Evolutionary conservation across 1,284 basidiomycete genomes (phyloP).

Genomic region (Abortiporus biennis): DNA sequence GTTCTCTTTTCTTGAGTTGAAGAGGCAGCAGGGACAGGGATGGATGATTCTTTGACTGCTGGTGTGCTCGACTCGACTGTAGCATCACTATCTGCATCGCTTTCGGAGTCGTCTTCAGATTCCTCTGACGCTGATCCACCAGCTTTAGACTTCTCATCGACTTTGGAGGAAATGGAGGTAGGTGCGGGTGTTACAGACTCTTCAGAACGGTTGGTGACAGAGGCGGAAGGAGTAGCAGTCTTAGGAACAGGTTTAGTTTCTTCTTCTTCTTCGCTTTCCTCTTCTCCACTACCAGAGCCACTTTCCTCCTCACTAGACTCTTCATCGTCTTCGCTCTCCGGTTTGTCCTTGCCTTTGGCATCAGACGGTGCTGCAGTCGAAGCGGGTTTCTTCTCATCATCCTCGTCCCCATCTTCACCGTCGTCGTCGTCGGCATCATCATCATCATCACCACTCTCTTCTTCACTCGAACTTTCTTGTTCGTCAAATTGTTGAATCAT

Average conservation of each 20-base stretch:
- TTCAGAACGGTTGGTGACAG: no score
- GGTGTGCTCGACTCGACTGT: no score
- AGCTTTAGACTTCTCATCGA: neutral
- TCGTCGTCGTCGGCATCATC: conserved; percentile 10
- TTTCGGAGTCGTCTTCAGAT: no score
- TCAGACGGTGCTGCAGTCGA: neutral
- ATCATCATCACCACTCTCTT: conserved; percentile 13
- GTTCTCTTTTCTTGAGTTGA: no score
- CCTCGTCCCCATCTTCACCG: conserved; percentile 13
- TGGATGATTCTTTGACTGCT: neutral
- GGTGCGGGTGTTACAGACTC: no score
- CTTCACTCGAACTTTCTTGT: conserved; percentile 59
- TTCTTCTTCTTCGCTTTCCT: conserved; percentile 4
- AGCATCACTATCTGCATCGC: no score
- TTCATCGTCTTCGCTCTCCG: neutral
- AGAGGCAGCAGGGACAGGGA: no score
- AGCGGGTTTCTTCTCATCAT: neutral
- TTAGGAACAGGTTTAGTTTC: neutral
- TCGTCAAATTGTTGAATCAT: conserved; percentile 77
- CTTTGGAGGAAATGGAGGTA: no score
- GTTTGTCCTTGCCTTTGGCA: neutral
- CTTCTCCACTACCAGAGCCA: conserved; percentile 11
- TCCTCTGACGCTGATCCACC: neutral
- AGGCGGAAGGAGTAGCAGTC: no score
- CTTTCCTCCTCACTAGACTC: conserved; percentile 13